Percentiles rank a stretch among this genome's conserved stretches.
Conservation (phyloP, 2,329 filamentous ascomycete species). For the Ascochyta fabae region DNA sequence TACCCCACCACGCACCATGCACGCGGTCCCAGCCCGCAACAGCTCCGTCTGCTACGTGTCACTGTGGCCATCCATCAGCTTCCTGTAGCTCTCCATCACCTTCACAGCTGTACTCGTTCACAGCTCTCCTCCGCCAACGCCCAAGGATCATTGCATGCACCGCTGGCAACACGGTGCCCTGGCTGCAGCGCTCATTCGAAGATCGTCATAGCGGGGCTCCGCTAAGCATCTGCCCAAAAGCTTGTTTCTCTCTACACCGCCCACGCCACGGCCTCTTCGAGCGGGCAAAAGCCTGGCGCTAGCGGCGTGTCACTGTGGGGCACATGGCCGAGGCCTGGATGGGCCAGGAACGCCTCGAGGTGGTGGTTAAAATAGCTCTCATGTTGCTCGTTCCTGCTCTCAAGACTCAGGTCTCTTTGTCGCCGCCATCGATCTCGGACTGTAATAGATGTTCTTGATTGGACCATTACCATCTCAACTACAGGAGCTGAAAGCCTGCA, state of each 20-base stretch:
- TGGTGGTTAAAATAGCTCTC: background rate
- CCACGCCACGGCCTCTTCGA: background rate
- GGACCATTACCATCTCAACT: too few species aligned
- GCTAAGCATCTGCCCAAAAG: conserved; percentile 30
- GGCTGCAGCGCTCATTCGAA: conserved; percentile 15
- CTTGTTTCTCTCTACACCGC: conserved; percentile 27
- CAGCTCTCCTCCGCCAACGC: background rate
- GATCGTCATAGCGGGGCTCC: conserved; percentile 18
- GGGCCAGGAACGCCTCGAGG: conserved; percentile 1
- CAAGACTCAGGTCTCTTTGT: too few species aligned
- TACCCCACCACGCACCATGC: conserved; percentile 16
- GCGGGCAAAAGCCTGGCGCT: background rate
- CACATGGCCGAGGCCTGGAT: background rate
- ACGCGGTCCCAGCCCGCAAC: conserved; percentile 3
- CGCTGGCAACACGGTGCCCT: conserved; percentile 6
- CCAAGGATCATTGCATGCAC: background rate
- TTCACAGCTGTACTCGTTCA: background rate
- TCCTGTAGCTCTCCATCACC: background rate
- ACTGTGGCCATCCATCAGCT: background rate
- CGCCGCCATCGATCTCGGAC: too few species aligned
- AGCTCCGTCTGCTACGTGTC: conserved; percentile 12
- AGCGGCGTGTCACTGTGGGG: conserved; percentile 3
- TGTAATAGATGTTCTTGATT: too few species aligned
- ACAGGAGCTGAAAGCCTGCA: background rate
- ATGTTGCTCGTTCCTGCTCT: background rate